These are phyloP conservation scores for Pulveroboletus frians DNA, from an alignment of 768 basidiomycete species.

Conservation along the genomic window DNA sequence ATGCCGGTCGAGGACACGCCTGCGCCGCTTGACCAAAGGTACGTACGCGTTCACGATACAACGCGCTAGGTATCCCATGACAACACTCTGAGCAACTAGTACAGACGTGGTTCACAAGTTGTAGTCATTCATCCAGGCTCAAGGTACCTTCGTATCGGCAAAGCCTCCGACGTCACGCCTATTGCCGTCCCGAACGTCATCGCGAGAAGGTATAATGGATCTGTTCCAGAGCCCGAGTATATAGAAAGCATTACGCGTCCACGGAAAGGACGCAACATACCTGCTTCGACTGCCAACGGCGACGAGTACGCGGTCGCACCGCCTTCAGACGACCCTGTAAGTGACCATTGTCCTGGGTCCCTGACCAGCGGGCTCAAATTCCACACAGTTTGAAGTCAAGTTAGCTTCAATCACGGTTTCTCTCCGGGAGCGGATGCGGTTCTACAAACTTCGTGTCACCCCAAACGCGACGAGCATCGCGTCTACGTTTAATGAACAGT, in stretches of 20 bases:
- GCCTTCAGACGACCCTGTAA: constrained; percentile 59
- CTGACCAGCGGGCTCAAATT: constrained; percentile 1
- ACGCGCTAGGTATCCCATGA: constrained; percentile 10
- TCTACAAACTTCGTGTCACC: constrained; percentile 76
- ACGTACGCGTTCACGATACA: constrained; percentile 4
- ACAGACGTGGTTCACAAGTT: constrained; percentile 72
- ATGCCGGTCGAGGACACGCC: constrained; percentile 36
- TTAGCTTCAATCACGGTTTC: constrained; percentile 66
- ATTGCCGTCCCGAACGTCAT: constrained; percentile 63
- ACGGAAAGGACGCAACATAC: constrained; percentile 30
- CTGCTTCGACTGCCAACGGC: constrained; percentile 27
- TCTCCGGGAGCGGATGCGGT: constrained; percentile 77
- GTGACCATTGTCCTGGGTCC: constrained; percentile 15
- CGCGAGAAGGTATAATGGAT: constrained; percentile 53
- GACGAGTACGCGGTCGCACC: constrained; percentile 49
- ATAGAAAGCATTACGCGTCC: constrained; percentile 55
- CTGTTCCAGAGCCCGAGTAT: constrained; percentile 40
- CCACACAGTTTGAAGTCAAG: constrained; percentile 65
- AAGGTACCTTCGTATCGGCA: constrained; percentile 65
- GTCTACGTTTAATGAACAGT: constrained; percentile 74
- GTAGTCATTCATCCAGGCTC: constrained; percentile 80
- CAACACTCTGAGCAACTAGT: constrained; percentile 26
- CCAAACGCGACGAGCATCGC: constrained; percentile 67
- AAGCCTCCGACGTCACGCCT: constrained; percentile 75
- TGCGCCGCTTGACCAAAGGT: constrained; percentile 46